These are phyloP conservation scores for Picochlorum sp. DNA, from an alignment of 139 green algal species.

Conservation along the genomic window DNA sequence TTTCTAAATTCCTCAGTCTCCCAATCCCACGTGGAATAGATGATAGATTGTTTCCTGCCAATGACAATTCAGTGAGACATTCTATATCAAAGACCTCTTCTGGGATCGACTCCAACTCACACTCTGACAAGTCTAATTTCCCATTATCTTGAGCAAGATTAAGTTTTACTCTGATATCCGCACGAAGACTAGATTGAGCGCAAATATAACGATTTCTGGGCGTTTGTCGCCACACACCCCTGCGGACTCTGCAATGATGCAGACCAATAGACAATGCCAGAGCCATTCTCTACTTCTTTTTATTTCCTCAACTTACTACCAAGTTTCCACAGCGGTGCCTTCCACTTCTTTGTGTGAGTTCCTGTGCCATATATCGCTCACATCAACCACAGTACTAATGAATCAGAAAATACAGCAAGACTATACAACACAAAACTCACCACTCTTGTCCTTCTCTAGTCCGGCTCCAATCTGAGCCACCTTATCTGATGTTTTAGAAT, in stretches of 20 bases:
- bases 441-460: no score
- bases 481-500: no score
- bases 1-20: slow-evolving; percentile 33
- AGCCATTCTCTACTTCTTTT: no score
- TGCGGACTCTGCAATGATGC: no score
- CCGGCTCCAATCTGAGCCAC: no score
- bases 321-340: neutral
- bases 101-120: slow-evolving; percentile 38
- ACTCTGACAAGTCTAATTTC: slow-evolving; percentile 64
- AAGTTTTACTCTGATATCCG: slow-evolving; percentile 20
- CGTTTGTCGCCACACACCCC: no score
- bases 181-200: neutral
- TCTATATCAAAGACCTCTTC: slow-evolving; percentile 33
- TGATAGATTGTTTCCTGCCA: slow-evolving; percentile 52
- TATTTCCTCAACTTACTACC: neutral
- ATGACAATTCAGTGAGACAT: slow-evolving; percentile 49
- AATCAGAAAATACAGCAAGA: no score
- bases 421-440: no score
- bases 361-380: neutral
- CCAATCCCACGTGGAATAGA: slow-evolving; percentile 34
- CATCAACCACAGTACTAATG: no score
- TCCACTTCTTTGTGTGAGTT: slow-evolving; percentile 1
- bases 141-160: slow-evolving; percentile 35
- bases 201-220: neutral
- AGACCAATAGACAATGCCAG: no score